Evolutionary conservation across 352 stramenopile species (phyloP), one percentile per base, ranked within the genome.

Genomic region (Globisporangium parvum): DNA sequence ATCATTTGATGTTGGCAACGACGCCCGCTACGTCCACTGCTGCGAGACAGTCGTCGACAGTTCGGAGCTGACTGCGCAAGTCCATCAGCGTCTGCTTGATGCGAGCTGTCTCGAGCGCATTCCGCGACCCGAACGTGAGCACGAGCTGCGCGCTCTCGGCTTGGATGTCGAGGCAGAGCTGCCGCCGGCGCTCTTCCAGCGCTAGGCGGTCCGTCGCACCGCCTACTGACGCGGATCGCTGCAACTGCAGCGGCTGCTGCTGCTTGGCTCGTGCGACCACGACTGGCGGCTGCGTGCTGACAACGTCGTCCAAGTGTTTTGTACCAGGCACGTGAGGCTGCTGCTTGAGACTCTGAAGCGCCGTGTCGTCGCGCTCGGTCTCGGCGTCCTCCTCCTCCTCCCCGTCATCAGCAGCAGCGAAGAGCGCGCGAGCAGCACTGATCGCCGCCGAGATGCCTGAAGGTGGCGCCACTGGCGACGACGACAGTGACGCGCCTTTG

Each of bases 111-210:
- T 63, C 46, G 31, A 51, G 47, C 20, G 60, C 41, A 33, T 63
- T 59, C n/a, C 40, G 47, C 14, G 44, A 51, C 24, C 65, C 59
- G 55, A 72, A 67, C 9, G 57, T 65, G 44, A 85, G 48, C 40
- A 79, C 70, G 20, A 82, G 62, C 31, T 72, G 67, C 47, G 74
- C 71, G 50, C 71, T 85, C 54, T 66, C 71, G 2, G 66, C 61
- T 31, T 85, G 74, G 48, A 85, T 80, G 40, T 85, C 74, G 1
- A 85, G 58, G 26, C 74, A 85, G 6, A 85, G 58, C 57, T 75
- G 70, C n/a, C 63, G 66, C 17, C 70, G 67, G 12, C 44, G 64
- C 47, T 76, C 68, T 35, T 70, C 51, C 39, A 81, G 46, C 46
- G 6, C 18, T 20, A 40, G 39, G 62, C 64, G 15, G 54, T 42